A percentile compares a stretch with the other conserved stretches of the same genome.
Conservation (phyloP, 352 stramenopile species). For the Phytopythium helicoides region DNA sequence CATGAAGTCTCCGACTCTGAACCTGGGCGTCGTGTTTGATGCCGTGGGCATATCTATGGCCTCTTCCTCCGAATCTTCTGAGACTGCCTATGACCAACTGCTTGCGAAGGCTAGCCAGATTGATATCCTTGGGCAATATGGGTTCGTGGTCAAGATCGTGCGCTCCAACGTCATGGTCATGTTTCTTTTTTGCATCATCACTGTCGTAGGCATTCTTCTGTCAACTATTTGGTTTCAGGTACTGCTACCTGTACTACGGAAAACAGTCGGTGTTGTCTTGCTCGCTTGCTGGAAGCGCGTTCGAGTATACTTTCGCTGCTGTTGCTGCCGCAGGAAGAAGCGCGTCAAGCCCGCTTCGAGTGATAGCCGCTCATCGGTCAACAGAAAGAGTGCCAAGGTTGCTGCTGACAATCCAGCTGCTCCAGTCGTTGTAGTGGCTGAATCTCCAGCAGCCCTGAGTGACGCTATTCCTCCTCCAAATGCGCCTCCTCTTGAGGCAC, state of each 20-base stretch:
- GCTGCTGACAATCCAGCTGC: constrained; percentile 24
- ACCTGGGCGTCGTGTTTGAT: constrained; percentile 39
- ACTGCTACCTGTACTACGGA: constrained; percentile 43
- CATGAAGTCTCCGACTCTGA: constrained; percentile 46
- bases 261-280: constrained; percentile 36
- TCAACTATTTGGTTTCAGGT: constrained; percentile 53
- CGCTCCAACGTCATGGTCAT: constrained; percentile 72
- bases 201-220: constrained; percentile 51
- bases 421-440: background rate
- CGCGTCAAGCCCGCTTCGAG: constrained; percentile 2
- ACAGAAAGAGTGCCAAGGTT: constrained; percentile 27
- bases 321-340: constrained; percentile 17
- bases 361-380: background rate
- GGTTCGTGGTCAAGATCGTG: constrained; percentile 69
- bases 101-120: constrained; percentile 36
- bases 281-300: constrained; percentile 26
- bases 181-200: constrained; percentile 58
- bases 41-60: constrained; percentile 22
- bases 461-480: constrained; percentile 1
- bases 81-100: constrained; percentile 46
- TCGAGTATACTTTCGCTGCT: constrained; percentile 14
- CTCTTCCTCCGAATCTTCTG: constrained; percentile 21
- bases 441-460: constrained; percentile 7
- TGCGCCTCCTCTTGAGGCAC: no score
- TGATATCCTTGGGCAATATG: constrained; percentile 45